These are phyloP conservation scores for Trichocladium uniseriatum DNA, from an alignment of 495 filamentous ascomycete species.

Conservation along the genomic window DNA sequence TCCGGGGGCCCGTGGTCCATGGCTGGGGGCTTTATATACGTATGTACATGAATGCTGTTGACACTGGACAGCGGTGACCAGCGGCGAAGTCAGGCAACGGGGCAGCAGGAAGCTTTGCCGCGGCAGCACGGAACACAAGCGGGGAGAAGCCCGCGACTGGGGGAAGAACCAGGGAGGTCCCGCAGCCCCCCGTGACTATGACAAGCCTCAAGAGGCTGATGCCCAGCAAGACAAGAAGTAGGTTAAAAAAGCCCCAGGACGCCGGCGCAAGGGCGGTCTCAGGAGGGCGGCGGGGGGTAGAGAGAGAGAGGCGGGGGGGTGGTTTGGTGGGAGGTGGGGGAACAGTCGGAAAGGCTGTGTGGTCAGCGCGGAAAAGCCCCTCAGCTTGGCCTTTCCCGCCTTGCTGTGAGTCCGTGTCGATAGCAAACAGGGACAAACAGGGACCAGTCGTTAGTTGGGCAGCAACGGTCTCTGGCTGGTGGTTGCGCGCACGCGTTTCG, in stretches of 20 bases:
- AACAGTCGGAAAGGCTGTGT: not conserved
- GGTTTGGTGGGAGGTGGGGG: not conserved
- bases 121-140: conserved; percentile 21
- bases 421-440: conserved; percentile 9
- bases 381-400: conserved; percentile 5
- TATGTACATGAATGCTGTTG: conserved; percentile 30
- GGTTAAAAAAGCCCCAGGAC: not conserved
- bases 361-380: not conserved
- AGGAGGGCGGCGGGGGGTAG: not conserved
- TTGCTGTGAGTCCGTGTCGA: conserved; percentile 1
- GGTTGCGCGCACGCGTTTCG: conserved; percentile 10
- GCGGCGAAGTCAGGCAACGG: conserved; percentile 20
- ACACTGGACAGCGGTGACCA: conserved; percentile 29
- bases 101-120: conserved; percentile 16
- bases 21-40: conserved; percentile 37
- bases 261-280: conserved; percentile 7
- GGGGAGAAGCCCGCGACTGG: conserved; percentile 8
- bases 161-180: conserved; percentile 1
- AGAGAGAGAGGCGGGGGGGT: not conserved
- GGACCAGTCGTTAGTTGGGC: conserved; percentile 20
- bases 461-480: conserved; percentile 19
- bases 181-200: conserved; percentile 13
- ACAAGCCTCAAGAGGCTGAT: not conserved
- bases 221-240: not conserved
- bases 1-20: conserved; percentile 43